Conservation (phyloP, 129 eudicot species). For the Daucus carota region DH1_v3.0 NC_030389.2:39059501-39060000, state of each 20-base stretch:
- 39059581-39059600: constrained; percentile 3
- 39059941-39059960: background rate
- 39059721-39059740: background rate
- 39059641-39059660: background rate
- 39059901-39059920: too few relatives aligned
- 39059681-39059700: background rate
- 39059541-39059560: background rate
- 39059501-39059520: constrained; percentile 36
- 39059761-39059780: background rate
- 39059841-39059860: background rate
- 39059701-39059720: constrained; percentile 4
- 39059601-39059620: constrained; percentile 8
- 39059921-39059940: too few relatives aligned
- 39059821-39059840: constrained; percentile 1
- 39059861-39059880: too few relatives aligned
- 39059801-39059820: background rate
- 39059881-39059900: too few relatives aligned
- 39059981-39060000: constrained; percentile 33
- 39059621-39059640: background rate
- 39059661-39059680: background rate
- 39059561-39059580: background rate
- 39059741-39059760: too few relatives aligned
- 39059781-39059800: constrained; percentile 9
- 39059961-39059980: background rate
- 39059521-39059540: constrained; percentile 39